These are phyloP conservation scores for Dendrobium nobile DNA, from an alignment of 106 monocot species.

Conservation along the genomic window DNA sequence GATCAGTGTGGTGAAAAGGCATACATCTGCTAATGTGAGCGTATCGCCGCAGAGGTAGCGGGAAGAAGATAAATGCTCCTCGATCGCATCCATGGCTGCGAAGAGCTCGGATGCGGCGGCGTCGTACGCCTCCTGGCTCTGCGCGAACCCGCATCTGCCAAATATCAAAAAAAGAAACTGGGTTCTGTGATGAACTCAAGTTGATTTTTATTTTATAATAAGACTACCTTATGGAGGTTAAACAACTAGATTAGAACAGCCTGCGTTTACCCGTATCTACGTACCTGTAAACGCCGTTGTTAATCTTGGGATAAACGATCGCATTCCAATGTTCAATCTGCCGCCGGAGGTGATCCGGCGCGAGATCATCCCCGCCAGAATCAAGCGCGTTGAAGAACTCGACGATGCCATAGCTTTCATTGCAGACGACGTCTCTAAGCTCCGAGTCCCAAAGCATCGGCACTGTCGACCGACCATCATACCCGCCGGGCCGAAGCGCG, in stretches of 20 bases:
- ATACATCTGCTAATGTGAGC: conserved; percentile 78
- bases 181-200: too few relatives aligned
- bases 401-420: conserved; percentile 85
- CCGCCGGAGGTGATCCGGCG: conserved; percentile 27
- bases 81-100: conserved; percentile 55
- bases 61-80: conserved; percentile 45
- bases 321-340: conserved; percentile 68
- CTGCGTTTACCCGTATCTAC: too few relatives aligned
- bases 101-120: conserved; percentile 54
- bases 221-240: too few relatives aligned
- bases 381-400: conserved; percentile 47
- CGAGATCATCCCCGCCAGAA: conserved; percentile 27
- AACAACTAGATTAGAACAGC: too few relatives aligned
- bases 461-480: conserved; percentile 77
- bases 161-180: too few relatives aligned
- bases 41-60: conserved; percentile 76
- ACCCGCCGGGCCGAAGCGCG: conserved; percentile 42
- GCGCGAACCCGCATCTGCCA: conserved; percentile 81
- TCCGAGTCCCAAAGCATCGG: conserved; percentile 90
- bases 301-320: conserved; percentile 64
- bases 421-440: conserved; percentile 62
- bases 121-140: conserved; percentile 89
- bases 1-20: conserved; percentile 85
- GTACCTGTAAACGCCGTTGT: conserved; percentile 78
- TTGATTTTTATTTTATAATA: too few relatives aligned